Conservation (phyloP, 768 basidiomycete species). For the Pleurotus citrinopileatus region DNA sequence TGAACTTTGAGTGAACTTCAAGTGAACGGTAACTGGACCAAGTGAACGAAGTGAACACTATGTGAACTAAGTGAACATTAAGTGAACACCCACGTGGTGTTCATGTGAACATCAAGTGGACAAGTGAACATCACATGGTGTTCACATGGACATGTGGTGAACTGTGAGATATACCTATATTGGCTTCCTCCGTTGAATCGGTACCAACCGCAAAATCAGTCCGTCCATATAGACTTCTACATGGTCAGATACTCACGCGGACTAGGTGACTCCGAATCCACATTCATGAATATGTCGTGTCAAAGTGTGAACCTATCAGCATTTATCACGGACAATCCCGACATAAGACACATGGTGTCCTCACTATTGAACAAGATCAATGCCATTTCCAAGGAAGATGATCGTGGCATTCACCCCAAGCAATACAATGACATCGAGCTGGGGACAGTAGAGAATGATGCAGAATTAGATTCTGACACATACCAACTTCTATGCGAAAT, state of each 20-base stretch:
- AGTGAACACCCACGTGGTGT: no score
- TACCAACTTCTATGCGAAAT: background rate
- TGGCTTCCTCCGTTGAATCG: constrained; percentile 18
- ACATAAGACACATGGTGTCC: background rate
- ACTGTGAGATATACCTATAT: no score
- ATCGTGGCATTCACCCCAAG: no score
- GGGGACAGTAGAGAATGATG: background rate
- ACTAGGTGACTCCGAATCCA: constrained; percentile 17
- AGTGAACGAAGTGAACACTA: no score
- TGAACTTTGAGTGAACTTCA: no score
- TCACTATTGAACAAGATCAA: constrained; percentile 13
- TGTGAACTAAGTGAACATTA: no score
- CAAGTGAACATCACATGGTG: no score
- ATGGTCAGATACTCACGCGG: background rate
- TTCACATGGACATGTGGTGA: no score
- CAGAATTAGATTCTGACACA: background rate
- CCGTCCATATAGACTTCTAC: background rate
- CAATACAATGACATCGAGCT: constrained; percentile 17
- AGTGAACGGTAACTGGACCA: no score
- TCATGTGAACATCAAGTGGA: no score
- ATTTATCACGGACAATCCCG: constrained; percentile 12
- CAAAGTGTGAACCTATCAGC: constrained; percentile 14
- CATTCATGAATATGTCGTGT: constrained; percentile 12
- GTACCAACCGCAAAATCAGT: constrained; percentile 22
- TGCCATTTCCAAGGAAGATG: constrained; percentile 4